Evolutionary conservation across 495 filamentous ascomycete genomes (phyloP).

Genomic region (Collariella sp.): DNA sequence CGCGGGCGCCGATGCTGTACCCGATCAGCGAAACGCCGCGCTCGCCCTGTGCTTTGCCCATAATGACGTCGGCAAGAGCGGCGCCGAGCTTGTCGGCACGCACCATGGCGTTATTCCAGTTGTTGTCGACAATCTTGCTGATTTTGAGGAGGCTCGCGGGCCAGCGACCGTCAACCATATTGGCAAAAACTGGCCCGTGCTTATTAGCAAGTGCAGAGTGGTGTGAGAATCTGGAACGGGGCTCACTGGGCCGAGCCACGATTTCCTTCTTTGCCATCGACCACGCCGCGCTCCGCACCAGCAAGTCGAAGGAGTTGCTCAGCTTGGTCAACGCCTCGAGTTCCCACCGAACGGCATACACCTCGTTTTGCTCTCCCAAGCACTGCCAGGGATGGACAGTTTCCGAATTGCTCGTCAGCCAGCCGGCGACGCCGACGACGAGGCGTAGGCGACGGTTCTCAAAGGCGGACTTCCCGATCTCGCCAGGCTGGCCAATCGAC

Average conservation of each 20-base stretch:
- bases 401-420: conserved; percentile 64
- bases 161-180: conserved; percentile 62
- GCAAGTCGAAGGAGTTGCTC: conserved; percentile 61
- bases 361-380: conserved; percentile 59
- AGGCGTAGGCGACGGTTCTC: conserved; percentile 61
- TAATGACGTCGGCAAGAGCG: conserved; percentile 78
- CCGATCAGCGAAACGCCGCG: conserved; percentile 81
- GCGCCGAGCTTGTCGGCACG: conserved; percentile 81
- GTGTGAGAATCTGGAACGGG: conserved; percentile 5
- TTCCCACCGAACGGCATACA: conserved; percentile 83
- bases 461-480: conserved; percentile 34
- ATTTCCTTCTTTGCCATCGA: conserved; percentile 68
- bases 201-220: conserved; percentile 28
- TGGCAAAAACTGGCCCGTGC: conserved; percentile 53
- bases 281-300: conserved; percentile 73
- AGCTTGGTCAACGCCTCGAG: conserved; percentile 66
- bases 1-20: conserved; percentile 82
- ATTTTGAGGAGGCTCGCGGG: conserved; percentile 72
- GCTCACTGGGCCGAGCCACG: conserved; percentile 41
- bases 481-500: conserved; percentile 17
- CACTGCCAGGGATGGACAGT: conserved; percentile 67
- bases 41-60: conserved; percentile 82
- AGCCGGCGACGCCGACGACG: conserved; percentile 74
- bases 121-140: conserved; percentile 76
- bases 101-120: conserved; percentile 73